Conservation (phyloP, 345 rosid species). For the Chamaenerion angustifolium region DNA sequence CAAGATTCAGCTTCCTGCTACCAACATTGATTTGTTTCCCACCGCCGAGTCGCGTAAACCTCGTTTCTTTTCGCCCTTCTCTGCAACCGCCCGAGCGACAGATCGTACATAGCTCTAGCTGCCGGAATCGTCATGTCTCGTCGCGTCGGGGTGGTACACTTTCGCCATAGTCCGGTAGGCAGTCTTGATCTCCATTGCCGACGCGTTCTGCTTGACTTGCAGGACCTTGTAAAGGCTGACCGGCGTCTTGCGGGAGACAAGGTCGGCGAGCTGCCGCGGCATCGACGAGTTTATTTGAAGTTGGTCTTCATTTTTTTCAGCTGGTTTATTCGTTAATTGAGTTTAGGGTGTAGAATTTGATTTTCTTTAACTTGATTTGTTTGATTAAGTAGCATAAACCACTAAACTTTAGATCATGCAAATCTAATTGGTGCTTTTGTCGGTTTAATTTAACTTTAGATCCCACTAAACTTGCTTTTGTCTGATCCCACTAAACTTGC, state of each 20-base stretch:
- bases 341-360: too few species aligned
- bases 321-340: too few species aligned
- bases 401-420: too few species aligned
- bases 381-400: too few species aligned
- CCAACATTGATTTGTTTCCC: conserved; percentile 4
- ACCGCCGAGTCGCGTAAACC: not conserved
- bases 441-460: too few species aligned
- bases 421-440: too few species aligned
- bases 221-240: conserved; percentile 9
- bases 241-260: not conserved
- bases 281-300: too few species aligned
- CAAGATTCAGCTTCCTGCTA: not conserved
- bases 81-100: not conserved
- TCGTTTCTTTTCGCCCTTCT: not conserved
- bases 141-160: conserved; percentile 10
- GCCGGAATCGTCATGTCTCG: not conserved
- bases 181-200: conserved; percentile 10
- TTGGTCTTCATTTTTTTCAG: too few species aligned
- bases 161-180: conserved; percentile 14
- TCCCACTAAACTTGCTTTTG: too few species aligned
- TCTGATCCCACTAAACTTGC: too few species aligned
- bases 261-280: not conserved
- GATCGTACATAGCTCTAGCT: conserved; percentile 15
- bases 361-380: too few species aligned
- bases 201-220: conserved; percentile 2